These are phyloP conservation scores for Saccharum spontaneum DNA, from an alignment of 176 grass and related monocot species.

Conservation along the genomic window DNA sequence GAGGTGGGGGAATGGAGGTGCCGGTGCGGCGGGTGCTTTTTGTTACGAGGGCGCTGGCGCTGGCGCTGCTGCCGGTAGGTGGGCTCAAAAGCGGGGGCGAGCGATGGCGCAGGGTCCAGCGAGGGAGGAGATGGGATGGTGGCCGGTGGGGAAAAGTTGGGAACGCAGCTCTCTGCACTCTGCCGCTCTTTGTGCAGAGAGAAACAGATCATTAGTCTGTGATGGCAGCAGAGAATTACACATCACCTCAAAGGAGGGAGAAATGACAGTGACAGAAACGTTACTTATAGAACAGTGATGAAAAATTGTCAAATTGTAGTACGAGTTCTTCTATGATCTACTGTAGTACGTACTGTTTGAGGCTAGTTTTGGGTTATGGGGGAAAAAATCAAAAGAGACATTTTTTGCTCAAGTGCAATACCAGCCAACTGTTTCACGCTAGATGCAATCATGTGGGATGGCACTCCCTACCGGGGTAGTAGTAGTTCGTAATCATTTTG, in stretches of 20 bases:
- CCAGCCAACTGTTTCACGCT: background rate
- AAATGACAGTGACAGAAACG: slow-evolving; percentile 3
- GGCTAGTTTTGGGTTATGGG: background rate
- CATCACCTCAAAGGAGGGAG: slow-evolving; percentile 14
- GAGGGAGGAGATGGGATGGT: background rate
- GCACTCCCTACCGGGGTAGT: background rate
- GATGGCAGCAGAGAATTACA: no score
- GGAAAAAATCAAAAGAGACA: background rate
- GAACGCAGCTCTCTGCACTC: background rate
- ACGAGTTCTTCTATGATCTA: no score
- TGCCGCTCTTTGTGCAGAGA: background rate
- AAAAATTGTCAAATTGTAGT: background rate
- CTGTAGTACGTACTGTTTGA: background rate
- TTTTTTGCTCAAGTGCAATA: background rate
- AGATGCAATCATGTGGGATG: slow-evolving; percentile 10
- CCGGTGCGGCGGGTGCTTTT: slow-evolving; percentile 50
- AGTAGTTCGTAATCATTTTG: slow-evolving; percentile 13
- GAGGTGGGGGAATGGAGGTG: slow-evolving; percentile 37
- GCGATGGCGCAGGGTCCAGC: background rate
- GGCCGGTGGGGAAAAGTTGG: slow-evolving; percentile 33
- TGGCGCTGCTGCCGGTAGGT: slow-evolving; percentile 41
- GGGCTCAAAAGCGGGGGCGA: slow-evolving; percentile 44
- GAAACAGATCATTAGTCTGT: no score
- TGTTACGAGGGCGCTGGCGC: slow-evolving; percentile 38
- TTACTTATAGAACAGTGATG: background rate